Evolutionary conservation across 225 moss, liverwort and hornwort species (phyloP), one percentile per base, ranked within the genome.

Genomic region (Neckera pumila): DNA sequence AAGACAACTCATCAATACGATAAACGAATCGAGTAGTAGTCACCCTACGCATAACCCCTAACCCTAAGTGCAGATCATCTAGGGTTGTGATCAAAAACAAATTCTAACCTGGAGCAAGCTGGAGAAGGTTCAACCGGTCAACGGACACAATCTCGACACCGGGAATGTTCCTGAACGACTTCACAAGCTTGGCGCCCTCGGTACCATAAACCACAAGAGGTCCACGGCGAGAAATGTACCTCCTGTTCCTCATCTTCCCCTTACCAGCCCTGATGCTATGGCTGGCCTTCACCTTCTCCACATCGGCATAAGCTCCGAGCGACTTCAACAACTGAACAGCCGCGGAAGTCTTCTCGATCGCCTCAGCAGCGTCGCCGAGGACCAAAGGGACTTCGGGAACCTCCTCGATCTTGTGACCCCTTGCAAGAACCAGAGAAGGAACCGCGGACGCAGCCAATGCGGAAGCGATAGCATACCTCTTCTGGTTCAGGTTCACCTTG

Each of bases 171-270:
- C 96, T 90, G 90, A 98, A 98, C 17, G 98, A 92, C 90, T 96
- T 98, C 33, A 95, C 96, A 78, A 98, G 94, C 92, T 96, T 98
- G 54, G 96, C 96, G 36, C 98, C 96, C 89, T 98, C 96, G 12
- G 96, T 96, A n/a, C 96, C 94, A 72, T 97, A 97, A 21, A 97
- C 96, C 21, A 97, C 85, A 22, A 96, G 95, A 49, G 98, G 98
- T 26, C 98, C 98, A 25, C 96, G 92, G 25, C 98, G 96, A 38
- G 96, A 96, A 54, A 96, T 51, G 10, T 96, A 98, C 87, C 98
- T 92, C 81, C 96, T 93, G 92, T 98, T 98, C 96, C 96, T 98
- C 98, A 98, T 98, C 90, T 98, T 98, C 51, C 98, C 98, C 89
- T 98, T 98, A 3, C 98, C 96, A 76, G 96, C 96, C 70, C 98